Evolutionary conservation across 116 monocot species (phyloP), one percentile per base, ranked within the genome.

Genomic region (Dioscorea cayenensis): DNA sequence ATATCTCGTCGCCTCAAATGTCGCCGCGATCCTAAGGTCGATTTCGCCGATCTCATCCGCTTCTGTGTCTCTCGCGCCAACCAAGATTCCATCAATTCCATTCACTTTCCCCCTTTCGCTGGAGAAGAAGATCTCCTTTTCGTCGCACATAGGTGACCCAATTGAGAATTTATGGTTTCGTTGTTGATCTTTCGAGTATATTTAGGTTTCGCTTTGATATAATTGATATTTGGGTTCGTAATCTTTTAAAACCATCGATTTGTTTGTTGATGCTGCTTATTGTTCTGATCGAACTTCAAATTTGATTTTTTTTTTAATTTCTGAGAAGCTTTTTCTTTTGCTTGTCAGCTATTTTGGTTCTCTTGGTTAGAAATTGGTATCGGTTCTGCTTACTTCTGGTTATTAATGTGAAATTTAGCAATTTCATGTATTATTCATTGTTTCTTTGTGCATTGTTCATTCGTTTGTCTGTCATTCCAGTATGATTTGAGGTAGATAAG

Each of bases 81-180:
- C 32, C 32, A 49, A 1, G 79, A 52, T 2, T 51, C 12, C 58
- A 17, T 83, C 23, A 71, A 84, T 25, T 65, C 48, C 11, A 23
- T 88, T 25, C 36, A 70, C 29, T 78, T 92, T 50, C 88, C 89
- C 4, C n/a, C 32, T 20, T 84, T 82, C 49, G 83, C 92, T n/a
- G 69, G 73, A 36, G 84, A 72, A 36, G 7, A 51, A 14, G 76
- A 92, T 63, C 86, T 92, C 68, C 64, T 79, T 14, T 68, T 65
- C 20, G 78, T 86, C 4, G 72, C 86, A 3, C 32, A 79, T 17
- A 85, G 84, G 92, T 88, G 55, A 74, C 1, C 10, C 38, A 4
- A 6, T 35, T 67, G 20, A 63, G 14, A 36, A 63, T 48, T 11
- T 14, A 22, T n/a, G 37, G 22, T 63, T 6, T 72, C 11, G 9